Evolutionary conservation across 768 basidiomycete species (phyloP), one percentile per base, ranked within the genome.

Genomic region (Pleurotus ostreatus): DNA sequence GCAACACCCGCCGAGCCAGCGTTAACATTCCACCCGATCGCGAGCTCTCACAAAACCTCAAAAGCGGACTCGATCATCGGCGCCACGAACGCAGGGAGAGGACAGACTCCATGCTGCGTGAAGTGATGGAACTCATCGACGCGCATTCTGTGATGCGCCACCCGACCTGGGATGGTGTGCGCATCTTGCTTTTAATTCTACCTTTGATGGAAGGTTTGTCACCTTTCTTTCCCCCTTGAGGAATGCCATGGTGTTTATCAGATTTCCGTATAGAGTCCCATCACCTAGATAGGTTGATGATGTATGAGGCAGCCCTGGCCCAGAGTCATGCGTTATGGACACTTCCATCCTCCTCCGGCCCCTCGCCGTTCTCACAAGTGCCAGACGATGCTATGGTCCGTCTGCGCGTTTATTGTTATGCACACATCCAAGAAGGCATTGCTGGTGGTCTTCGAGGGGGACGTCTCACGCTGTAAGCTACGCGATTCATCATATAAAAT

Each of bases 371-470:
- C 49, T 78, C 79, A 18, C 72, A 74, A 43, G 78, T 75, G 2
- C 74, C 78, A 34, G 84, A 86, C 49, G 81, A 88, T 51, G 82
- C 85, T 37, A 68, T 76, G 46, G 75, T 89, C 34, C 83, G 91
- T 34, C 85, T 90, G 2, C 78, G 94, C 26, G 78, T 95, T 30
- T 95, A 92, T 67, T 96, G 92, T 90, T 96, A 94, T 63, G 84
- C 89, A 5, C 83, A 93, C 60, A 82, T 88, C 22, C 86, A 91
- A 57, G 94, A 96, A 70, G 90, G 92, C 25, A 79, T 94, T 18
- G 83, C 84, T 1, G 89, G 83, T 7, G 94, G 88, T 18, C 77
- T 95, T 57, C 80, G 85, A 49, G 94, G 94, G n/a, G 88, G 92
- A 2, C 86, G 92, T 39, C 77, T 96, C 46, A 74, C 88, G 46